phyloP scores from a whole-genome alignment of 306 rosid species.

The Cicer judaicum region DNA sequence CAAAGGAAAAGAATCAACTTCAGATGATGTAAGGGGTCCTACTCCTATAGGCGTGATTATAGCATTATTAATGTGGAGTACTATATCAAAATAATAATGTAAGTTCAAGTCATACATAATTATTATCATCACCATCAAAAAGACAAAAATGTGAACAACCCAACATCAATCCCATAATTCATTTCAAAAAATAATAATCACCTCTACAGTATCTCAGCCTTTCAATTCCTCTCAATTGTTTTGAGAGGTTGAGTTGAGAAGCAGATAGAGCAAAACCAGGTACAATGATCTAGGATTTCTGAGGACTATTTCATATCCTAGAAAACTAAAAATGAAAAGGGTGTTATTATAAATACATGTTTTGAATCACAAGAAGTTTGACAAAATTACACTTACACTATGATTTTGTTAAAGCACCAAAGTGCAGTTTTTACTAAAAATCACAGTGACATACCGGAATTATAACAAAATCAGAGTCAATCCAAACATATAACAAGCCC shows the following conservation, averaged over 20 bases:
- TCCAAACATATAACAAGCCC: not conserved
- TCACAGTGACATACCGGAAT: too few relatives aligned
- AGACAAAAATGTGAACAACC: slow-evolving; percentile 49
- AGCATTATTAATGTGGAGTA: slow-evolving; percentile 32
- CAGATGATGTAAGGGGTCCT: slow-evolving; percentile 46
- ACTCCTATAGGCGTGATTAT: slow-evolving; percentile 34
- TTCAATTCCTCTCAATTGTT: slow-evolving; percentile 42
- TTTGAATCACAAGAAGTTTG: too few relatives aligned
- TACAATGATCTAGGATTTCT: slow-evolving; percentile 39
- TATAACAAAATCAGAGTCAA: too few relatives aligned
- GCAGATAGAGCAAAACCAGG: slow-evolving; percentile 26
- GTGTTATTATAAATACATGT: slow-evolving; percentile 6
- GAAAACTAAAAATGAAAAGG: slow-evolving; percentile 29
- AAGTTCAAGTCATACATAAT: slow-evolving; percentile 41
- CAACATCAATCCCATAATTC: slow-evolving; percentile 47
- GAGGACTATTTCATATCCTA: slow-evolving; percentile 37
- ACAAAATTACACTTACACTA: too few relatives aligned
- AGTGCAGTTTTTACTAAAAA: too few relatives aligned
- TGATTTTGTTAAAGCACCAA: too few relatives aligned
- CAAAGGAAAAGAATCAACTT: slow-evolving; percentile 49
- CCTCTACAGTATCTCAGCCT: slow-evolving; percentile 48
- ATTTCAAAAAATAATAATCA: slow-evolving; percentile 51
- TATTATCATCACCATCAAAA: slow-evolving; percentile 39
- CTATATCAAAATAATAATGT: slow-evolving; percentile 31
- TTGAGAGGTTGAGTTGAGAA: slow-evolving; percentile 18